Evolutionary conservation across 805 yeast genomes (phyloP).

Genomic region (Diddensiella transvaalensis): DNA sequence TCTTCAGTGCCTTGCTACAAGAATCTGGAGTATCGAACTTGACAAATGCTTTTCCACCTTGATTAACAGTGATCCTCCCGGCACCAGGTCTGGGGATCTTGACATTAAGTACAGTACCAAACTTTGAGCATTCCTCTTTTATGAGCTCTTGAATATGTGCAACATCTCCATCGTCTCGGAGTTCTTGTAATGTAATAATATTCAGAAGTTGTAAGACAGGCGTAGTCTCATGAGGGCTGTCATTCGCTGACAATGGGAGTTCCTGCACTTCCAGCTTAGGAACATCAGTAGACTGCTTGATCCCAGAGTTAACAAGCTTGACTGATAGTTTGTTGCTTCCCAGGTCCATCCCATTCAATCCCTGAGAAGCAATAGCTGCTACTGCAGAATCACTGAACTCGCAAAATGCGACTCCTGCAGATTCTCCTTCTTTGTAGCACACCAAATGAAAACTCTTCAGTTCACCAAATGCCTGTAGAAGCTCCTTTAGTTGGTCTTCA

Average conservation of each 20-base stretch:
- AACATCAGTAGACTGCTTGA: slow-evolving; percentile 21
- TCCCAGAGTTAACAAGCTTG: slow-evolving; percentile 37
- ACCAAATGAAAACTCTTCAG: slow-evolving; percentile 43
- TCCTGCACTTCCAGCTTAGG: slow-evolving; percentile 32
- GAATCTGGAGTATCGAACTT: slow-evolving; percentile 52
- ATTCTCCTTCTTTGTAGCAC: slow-evolving; percentile 42
- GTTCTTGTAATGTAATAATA: slow-evolving; percentile 59
- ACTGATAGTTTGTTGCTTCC: slow-evolving; percentile 38
- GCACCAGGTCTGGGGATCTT: slow-evolving; percentile 59
- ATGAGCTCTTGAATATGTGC: slow-evolving; percentile 54
- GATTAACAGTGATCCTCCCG: slow-evolving; percentile 37
- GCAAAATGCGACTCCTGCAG: slow-evolving; percentile 57
- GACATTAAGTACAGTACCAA: slow-evolving; percentile 51
- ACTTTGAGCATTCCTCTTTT: slow-evolving; percentile 42
- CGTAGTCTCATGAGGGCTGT: slow-evolving; percentile 23
- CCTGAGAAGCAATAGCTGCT: slow-evolving; percentile 31
- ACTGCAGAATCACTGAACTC: slow-evolving; percentile 36
- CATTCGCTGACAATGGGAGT: slow-evolving; percentile 27
- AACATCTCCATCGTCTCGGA: slow-evolving; percentile 47
- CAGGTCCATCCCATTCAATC: slow-evolving; percentile 37
- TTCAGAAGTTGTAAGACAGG: slow-evolving; percentile 63
- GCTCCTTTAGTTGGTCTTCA: slow-evolving; percentile 43
- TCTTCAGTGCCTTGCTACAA: slow-evolving; percentile 53
- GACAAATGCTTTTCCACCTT: slow-evolving; percentile 61
- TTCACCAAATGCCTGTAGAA: slow-evolving; percentile 40